Base-by-base conservation (phyloP, 2,329 filamentous ascomycete genomes). In the Sphaerostilbella broomeana region DNA sequence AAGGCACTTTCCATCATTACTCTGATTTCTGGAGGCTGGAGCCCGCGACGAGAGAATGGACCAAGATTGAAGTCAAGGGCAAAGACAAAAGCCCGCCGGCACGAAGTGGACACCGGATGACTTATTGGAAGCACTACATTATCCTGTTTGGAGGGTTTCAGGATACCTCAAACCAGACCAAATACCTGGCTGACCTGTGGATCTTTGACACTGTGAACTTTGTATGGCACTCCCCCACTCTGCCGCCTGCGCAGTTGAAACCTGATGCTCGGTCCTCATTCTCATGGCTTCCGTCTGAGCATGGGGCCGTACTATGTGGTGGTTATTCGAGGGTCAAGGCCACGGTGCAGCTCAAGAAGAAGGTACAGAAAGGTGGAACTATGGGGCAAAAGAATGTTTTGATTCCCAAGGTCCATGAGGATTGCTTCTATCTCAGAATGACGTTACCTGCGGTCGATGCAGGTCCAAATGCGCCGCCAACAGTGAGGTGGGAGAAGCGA, bases 1-100 rank as follows among this genome's bases (percentile, higher is more conserved):
- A 97, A 63, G 92, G 92, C 4, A 97, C 90, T 0, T 98, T 98
- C 56, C 95, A 98, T 61, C 92, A 98, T 63, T 98, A 98, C 67
- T 95, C 94, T 55, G 92, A 97, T 65, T 97, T 98, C 60, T 98
- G 92, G 90, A 75, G 84, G 35, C 74, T 97, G 29, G 89, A 97
- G 56, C 84, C 90, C 1, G 75, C 73, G 7, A 81, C 77, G 6
- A 75, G 88, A 52, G 92, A 98, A 67, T 98, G 92, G 92, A 85
- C 79, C 41, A 84, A 89, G 45, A 71, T 98, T 22, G 92, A 98
- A 60, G 73, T 72, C 52, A 77, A 77, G 67, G 85, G 85, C 43
- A 77, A 78, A 66, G 84, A 86, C 40, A 86, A 85, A 60, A 74
- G 75, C 24, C 90, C 90, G 26, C 83, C 86, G 2, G 88, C 90